Base-by-base conservation (phyloP, 805 yeast species). In the Metschnikowia reukaufii region DNA sequence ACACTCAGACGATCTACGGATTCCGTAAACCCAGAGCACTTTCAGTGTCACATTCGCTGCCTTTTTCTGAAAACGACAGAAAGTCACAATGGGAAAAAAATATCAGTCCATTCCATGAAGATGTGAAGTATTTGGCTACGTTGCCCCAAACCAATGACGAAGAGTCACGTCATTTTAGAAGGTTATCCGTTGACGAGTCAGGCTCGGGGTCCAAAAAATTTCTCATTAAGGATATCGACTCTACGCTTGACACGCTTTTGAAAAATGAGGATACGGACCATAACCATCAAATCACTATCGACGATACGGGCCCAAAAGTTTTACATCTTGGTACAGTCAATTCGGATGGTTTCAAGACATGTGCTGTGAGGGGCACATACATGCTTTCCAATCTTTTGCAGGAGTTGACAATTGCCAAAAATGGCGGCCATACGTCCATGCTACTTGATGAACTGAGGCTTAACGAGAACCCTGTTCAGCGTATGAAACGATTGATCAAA, bases 331-430 rank as follows among this genome's bases (percentile, higher is more conserved):
- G 94, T 7, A 88, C 97, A 2, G 88, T 84, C 31, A 86, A 87
- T 61, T 88, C 96, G 3, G 81, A 83, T 58, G 97, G 97, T 1
- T 88, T 68, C 67, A 83, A 80, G 32, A 83, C 79, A 55, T 78
- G 78, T 45, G 87, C 84, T 50, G 76, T 90, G 46, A 71, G 96
- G 49, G 97, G 97, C 3, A 90, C 96, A 0, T 90, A 90, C 61
- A 86, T 86, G 91, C 68, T 90, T 40, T 84, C 94, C 0, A 91
- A 91, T 64, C 67, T 91, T 33, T 73, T 90, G 46, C 97, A 90
- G 68, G 97, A 90, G 65, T 73, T 90, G 54, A 88, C 96, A 0
- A 82, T 89, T 50, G 97, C 97, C 12, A 81, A 86, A 61, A 72
- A 86, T 47, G 79, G 83, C 63, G 96, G 96, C 7, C 76, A 92